Evolutionary conservation across 139 green algal species (phyloP), one percentile per base, ranked within the genome.

Genomic region (Tetradesmus obliquus): DNA sequence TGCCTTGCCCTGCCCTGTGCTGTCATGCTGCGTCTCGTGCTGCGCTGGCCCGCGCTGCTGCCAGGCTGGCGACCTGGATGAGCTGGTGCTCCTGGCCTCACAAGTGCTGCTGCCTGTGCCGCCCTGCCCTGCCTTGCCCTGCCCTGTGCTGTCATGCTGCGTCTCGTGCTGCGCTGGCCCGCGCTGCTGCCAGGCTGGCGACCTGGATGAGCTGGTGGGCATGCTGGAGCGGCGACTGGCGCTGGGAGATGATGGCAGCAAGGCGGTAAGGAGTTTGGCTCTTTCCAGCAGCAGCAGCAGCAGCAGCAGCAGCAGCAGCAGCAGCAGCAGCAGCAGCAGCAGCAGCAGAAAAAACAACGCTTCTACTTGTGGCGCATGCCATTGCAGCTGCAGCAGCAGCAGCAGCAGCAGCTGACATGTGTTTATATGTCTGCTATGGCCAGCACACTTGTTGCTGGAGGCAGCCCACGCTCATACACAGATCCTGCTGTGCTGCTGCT

Each of bases 131-230:
- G 32, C 32, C 32, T 45, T 45, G 32, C 32, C 32, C 32, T 45
- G 32, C 32, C 32, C 32, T 45, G 32, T 45, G 32, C 32, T 45
- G 32, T 45, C 32, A 45, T 45, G 32, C 32, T 45, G 32, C 32
- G 32, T 45, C 32, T 45, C 32, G 32, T 45, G 32, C 32, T 45
- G 32, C 32, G 32, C 32, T 45, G 32, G 32, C 32, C 32, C 32
- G 32, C 32, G 32, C 32, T 45, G 32, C 32, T 45, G 66, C n/a
- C 32, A 66, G 60, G 58, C 60, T 45, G 84, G 58, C 1, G 79
- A 89, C 62, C 60, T 89, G 20, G 84, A 89, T 66, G 84, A 89
- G 5, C 7, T 89, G 6, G 45, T 89, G 17, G 84, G 7, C 3
- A 19, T 81, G 32, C 32, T 89, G 5, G 32, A 89, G 55, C 32